Conservation (phyloP, 352 stramenopile genomes). For the Elongisporangium anandrum region DNA sequence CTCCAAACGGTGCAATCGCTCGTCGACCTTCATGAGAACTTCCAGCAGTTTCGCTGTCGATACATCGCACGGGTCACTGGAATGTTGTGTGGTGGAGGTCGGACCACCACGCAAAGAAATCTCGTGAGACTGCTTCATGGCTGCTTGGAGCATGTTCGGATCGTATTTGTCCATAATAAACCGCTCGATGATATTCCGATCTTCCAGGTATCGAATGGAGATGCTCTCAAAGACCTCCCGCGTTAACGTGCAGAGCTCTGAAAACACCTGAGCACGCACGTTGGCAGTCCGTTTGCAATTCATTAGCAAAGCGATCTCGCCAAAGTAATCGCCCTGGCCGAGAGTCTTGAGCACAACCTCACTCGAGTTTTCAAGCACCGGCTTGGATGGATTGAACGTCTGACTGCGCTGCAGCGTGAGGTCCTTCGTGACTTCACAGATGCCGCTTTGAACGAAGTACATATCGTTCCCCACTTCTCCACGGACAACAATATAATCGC, state of each 20-base stretch:
- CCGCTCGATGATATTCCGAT: conserved; percentile 76
- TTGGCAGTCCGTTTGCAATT: conserved; percentile 84
- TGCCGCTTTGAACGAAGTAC: conserved; percentile 83
- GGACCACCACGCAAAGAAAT: conserved; percentile 38
- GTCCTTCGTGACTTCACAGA: conserved; percentile 81
- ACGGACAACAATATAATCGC: conserved; percentile 79
- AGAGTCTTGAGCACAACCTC: conserved; percentile 66
- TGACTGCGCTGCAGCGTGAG: conserved; percentile 11
- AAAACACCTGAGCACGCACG: conserved; percentile 65
- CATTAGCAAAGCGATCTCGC: conserved; percentile 77
- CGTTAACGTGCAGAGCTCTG: conserved; percentile 70
- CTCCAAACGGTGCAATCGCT: conserved; percentile 48
- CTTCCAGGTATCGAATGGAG: conserved; percentile 67
- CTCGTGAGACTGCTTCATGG: conserved; percentile 73
- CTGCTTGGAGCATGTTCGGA: conserved; percentile 60
- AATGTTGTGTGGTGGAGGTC: background rate
- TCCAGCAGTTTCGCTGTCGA: conserved; percentile 20
- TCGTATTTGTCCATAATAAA: conserved; percentile 88
- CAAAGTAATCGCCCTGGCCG: conserved; percentile 78
- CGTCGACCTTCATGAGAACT: conserved; percentile 42
- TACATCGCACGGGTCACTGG: background rate
- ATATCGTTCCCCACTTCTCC: conserved; percentile 84
- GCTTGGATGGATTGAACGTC: conserved; percentile 13
- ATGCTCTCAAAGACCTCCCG: conserved; percentile 76
- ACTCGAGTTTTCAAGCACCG: background rate